Conservation (phyloP, 345 rosid species). For the Corymbia maculata region DNA sequence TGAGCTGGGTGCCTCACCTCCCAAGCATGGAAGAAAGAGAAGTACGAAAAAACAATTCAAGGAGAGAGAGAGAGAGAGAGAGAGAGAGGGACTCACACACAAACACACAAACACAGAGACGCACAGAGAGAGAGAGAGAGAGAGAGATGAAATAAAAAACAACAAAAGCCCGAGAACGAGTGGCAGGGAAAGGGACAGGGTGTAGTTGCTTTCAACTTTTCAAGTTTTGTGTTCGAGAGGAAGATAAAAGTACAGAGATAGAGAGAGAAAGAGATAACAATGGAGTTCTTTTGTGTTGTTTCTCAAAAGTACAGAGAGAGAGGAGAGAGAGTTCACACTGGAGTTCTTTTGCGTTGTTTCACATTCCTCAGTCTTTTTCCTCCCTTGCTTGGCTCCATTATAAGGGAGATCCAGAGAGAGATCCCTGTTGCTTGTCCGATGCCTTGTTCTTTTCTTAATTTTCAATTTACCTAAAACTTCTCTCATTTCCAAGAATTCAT, state of each 20-base stretch:
- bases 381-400: neutral
- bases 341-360: neutral
- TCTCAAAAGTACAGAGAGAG: conserved; percentile 1
- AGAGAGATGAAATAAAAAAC: neutral
- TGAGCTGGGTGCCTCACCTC: neutral
- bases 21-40: conserved; percentile 7
- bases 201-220: conserved; percentile 39
- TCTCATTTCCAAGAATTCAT: neutral
- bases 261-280: neutral
- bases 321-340: neutral
- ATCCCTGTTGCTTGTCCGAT: neutral
- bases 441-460: neutral
- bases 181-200: conserved; percentile 47
- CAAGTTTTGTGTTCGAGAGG: neutral
- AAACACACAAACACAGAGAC: too few relatives aligned
- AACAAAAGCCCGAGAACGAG: conserved; percentile 14
- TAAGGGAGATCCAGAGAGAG: neutral
- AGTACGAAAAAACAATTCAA: neutral
- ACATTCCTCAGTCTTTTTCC: neutral
- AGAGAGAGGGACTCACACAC: neutral
- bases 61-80: neutral
- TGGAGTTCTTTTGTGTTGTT: neutral
- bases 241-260: conserved; percentile 1
- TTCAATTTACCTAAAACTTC: neutral
- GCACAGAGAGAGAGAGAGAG: neutral